Evolutionary conservation across 179 eudicot genomes (phyloP), one percentile per base, ranked within the genome.

Genomic region (Corrigiola litoralis): DNA sequence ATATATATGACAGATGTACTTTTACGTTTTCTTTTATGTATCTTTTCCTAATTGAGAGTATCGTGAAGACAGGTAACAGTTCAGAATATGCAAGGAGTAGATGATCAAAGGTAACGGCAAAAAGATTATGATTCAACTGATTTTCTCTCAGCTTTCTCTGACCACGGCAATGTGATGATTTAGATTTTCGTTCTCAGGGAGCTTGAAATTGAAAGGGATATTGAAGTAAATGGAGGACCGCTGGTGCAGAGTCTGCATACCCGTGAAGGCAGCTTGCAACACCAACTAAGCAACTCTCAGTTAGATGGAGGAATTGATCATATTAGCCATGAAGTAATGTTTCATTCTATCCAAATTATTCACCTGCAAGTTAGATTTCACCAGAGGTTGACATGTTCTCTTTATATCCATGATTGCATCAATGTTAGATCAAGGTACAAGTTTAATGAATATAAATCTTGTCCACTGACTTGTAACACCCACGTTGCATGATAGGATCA

Each of bases 51-150:
- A 57, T 46, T 47, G 36, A 47, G 38, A 38, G 20, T 66, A 49
- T 74, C 52, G 59, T 58, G 36, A 59, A 47, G 55, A 58, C 81
- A 80, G 84, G 81, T 80, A 31, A 80, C 69, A 27, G 65, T 80
- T 60, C 84, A 80, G 61, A 80, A 80, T 60, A 68, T 73, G 67
- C 79, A 80, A 45, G 79, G 81, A 55, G 77, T 64, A 49, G 77
- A 71, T 46, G 79, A 80, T 68, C 67, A 68, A 60, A 80, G 81
- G 84, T 80, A 71, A 67, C 4, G 28, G 34, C 55, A 42, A 23
- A 60, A 51, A 5, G 6, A 59, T 23, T 41, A 40, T 6, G 37
- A 47, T 38, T 18, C 33, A 41, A 69, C 6, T 27, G 13, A 50
- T 36, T 51, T 21, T 24, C 51, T 66, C 23, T 12, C 31, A 31